Evolutionary conservation across 257 asterid species (phyloP), one percentile per base, ranked within the genome.

Genomic region (Scutellaria baicalensis): DNA sequence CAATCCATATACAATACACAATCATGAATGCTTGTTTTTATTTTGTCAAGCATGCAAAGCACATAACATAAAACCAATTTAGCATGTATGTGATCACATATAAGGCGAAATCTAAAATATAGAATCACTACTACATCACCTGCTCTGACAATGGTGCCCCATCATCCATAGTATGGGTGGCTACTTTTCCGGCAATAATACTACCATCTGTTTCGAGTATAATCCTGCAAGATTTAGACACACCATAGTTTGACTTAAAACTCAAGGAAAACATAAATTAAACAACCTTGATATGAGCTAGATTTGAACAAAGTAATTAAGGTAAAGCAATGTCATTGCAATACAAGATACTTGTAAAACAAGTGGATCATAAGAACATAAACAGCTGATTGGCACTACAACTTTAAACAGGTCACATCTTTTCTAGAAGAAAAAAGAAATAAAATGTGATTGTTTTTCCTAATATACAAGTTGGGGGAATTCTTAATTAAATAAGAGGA

Each of bases 121-220:
- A 42, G 59, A 38, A 36, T 18, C 11, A 48, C 13, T 38, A 35
- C 40, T n/a, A n/a, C n/a, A 69, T 71, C 77, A 90, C 97, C 95
- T 93, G 98, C 82, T 93, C 98, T 21, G 97, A 83, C 76, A 93
- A 74, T 14, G 96, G 86, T 13, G 95, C 89, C 14, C 92, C 95
- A 52, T 93, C 98, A 55, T 93, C 97, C 84, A 87, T 72, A 56
- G 66, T 85, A 78, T 87, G 86, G 35, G 92, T 80, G 60, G 93
- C 93, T 35, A 87, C 98, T 82, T 90, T 93, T 55, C 95, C 95
- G 59, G 98, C 97, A 74, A 90, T 91, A 16, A 79, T 16, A 72
- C 79, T 90, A 48, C 97, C 97, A 73, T 93, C 98, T 12, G 98
- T 90, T 83, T 93, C 98, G 47, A 93, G 98, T 71, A 93, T 77